These are phyloP conservation scores for Elsinoe ampelina DNA, from an alignment of 2,329 filamentous ascomycete genomes.

Conservation along the genomic window DNA sequence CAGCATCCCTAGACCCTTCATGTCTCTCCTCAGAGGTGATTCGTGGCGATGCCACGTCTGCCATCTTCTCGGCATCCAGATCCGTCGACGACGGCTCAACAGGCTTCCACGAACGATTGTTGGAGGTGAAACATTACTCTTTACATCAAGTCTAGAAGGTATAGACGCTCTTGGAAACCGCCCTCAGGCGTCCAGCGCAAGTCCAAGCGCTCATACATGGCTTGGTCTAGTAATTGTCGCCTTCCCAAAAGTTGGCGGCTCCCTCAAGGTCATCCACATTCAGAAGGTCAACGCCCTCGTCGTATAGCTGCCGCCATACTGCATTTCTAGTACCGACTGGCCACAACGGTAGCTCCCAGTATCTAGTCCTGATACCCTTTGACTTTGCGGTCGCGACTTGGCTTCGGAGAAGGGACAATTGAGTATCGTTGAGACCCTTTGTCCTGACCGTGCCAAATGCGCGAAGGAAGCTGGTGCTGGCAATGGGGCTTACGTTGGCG, in stretches of 20 bases:
- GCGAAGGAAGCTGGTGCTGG: slow-evolving; percentile 42
- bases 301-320: slow-evolving; percentile 48
- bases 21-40: not conserved
- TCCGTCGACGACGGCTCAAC: not conserved
- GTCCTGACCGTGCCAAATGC: slow-evolving; percentile 33
- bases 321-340: slow-evolving; percentile 50
- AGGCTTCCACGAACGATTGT: not conserved
- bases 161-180: not conserved
- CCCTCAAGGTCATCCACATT: slow-evolving; percentile 56
- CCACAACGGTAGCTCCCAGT: slow-evolving; percentile 55
- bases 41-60: not conserved
- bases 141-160: slow-evolving; percentile 6
- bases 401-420: slow-evolving; percentile 40
- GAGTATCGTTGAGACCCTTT: slow-evolving; percentile 35
- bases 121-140: slow-evolving; percentile 3
- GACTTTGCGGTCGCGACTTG: slow-evolving; percentile 47
- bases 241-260: slow-evolving; percentile 36
- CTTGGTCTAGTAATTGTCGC: not conserved
- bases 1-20: not conserved
- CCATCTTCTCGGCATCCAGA: not conserved
- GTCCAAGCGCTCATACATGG: slow-evolving; percentile 4
- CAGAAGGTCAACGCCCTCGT: slow-evolving; percentile 51
- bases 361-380: slow-evolving; percentile 50
- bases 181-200: not conserved
- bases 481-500: slow-evolving; percentile 42